Evolutionary conservation across 208 protist species (phyloP), one percentile per base, ranked within the genome.

Genomic region (Crithidia bombi): DNA sequence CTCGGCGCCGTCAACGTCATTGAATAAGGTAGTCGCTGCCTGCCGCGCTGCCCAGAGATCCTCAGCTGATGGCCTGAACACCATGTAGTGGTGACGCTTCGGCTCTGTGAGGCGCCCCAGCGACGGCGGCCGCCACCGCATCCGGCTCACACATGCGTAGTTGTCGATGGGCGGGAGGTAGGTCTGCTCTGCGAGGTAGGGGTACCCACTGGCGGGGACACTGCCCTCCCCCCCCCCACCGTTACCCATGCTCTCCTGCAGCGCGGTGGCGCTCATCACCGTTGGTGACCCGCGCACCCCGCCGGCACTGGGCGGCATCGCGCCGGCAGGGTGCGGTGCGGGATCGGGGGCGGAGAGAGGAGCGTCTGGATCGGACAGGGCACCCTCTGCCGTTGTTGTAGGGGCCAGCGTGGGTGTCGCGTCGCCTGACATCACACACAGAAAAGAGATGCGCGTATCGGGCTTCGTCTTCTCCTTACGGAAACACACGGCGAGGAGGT

Each of bases 401-500:
- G 33, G 36, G 4, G 28, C 23, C 32, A 11, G n/a, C 46, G 26
- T 46, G 5, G 30, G 11, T 21, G 64, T 54, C 14, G 56, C 23
- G 36, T 49, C 50, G 28, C 49, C 58, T 4, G 59, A 47, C 59
- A 62, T 66, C 12, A 65, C 73, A 10, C 71, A 73, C 36, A 92
- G 73, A 57, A 94, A 96, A 28, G 77, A 71, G 25, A 96, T 81
- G 36, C 83, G 80, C 23, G 82, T 90, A 58, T 91, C 79, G 15
- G 81, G 67, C 57, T 89, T 87, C 6, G 81, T 87, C 67, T 91
- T 91, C 47, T 83, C 78, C 54, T 85, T 81, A 28, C 87, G 72
- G 64, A 86, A 94, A 50, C 79, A 87, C 12, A 94, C 83, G 0
- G 87, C 88, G 23, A 96, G 78, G 1, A 96, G 70, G 47, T 96